Conservation (phyloP, 306 rosid species). For the Vachellia collinsii region DNA sequence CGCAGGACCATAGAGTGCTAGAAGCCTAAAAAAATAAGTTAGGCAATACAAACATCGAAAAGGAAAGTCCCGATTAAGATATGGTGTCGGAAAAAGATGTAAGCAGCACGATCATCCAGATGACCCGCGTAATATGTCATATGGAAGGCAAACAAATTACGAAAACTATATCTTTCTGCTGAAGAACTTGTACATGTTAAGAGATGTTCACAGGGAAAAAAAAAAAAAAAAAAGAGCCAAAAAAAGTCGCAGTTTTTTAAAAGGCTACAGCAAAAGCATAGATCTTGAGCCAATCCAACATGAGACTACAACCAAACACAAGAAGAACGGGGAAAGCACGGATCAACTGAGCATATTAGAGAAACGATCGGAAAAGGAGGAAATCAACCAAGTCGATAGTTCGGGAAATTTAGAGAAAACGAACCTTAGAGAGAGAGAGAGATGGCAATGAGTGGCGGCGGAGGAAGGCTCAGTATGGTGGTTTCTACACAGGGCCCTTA, state of each 20-base stretch:
- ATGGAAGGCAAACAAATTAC: neutral
- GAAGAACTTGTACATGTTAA: neutral
- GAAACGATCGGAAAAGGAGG: neutral
- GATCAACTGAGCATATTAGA: neutral
- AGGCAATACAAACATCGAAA: too few relatives aligned
- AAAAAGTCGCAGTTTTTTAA: too few relatives aligned
- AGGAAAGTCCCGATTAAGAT: too few relatives aligned
- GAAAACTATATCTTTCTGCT: neutral
- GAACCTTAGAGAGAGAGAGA: neutral
- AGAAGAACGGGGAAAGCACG: neutral
- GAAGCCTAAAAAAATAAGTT: too few relatives aligned
- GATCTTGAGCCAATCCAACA: neutral
- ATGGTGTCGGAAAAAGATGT: too few relatives aligned
- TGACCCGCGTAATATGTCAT: neutral
- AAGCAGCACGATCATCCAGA: too few relatives aligned
- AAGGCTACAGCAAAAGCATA: neutral
- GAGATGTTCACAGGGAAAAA: neutral
- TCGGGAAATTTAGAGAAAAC: neutral
- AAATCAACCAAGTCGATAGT: neutral
- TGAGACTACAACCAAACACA: neutral
- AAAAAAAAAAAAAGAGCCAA: neutral
- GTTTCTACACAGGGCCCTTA: neutral
- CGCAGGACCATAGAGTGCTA: neutral
- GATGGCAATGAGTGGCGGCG: neutral
- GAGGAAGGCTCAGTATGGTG: neutral